These are phyloP conservation scores for Podaxis rugospora DNA, from an alignment of 768 basidiomycete genomes.

Conservation along the genomic window DNA sequence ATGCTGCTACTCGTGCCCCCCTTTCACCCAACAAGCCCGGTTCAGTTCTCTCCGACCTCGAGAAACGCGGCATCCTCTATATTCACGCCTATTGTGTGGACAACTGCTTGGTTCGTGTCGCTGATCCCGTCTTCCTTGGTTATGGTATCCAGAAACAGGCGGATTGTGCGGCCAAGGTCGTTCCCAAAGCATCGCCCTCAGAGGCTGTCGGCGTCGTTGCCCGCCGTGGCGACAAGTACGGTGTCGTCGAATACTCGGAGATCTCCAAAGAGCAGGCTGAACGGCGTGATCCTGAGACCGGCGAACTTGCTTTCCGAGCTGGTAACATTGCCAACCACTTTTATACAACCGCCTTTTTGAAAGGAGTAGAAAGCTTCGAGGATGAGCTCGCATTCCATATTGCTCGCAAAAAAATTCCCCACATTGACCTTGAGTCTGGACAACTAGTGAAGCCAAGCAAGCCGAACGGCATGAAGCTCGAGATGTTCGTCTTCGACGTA, in stretches of 20 bases:
- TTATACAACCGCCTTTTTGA: conserved; percentile 85
- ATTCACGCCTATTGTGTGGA: conserved; percentile 97
- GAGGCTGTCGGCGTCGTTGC: conserved; percentile 97
- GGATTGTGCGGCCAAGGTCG: conserved; percentile 94
- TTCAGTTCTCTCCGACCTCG: conserved; percentile 84
- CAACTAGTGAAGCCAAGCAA: conserved; percentile 70
- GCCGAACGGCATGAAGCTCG: conserved; percentile 99
- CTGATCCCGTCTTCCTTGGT: conserved; percentile 95
- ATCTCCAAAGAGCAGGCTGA: conserved; percentile 87
- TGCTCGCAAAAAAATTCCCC: conserved; percentile 94
- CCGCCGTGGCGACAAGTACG: conserved; percentile 73
- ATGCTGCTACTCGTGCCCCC: conserved; percentile 85
- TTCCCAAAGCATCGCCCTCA: conserved; percentile 79
- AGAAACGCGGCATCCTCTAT: conserved; percentile 71
- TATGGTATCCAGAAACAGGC: conserved; percentile 86
- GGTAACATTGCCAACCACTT: conserved; percentile 99
- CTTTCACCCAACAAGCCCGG: conserved; percentile 53
- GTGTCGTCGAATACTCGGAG: conserved; percentile 97
- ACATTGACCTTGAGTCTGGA: conserved; percentile 68
- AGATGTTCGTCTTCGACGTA: conserved; percentile 98
- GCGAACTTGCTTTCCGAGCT: conserved; percentile 85
- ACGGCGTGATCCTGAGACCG: conserved; percentile 58
- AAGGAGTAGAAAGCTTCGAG: conserved; percentile 76
- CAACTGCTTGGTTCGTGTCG: conserved; percentile 97
- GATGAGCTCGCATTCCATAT: conserved; percentile 93